Evolutionary conservation across 257 asterid genomes (phyloP).

Genomic region (Fraxinus pennsylvanica): DNA sequence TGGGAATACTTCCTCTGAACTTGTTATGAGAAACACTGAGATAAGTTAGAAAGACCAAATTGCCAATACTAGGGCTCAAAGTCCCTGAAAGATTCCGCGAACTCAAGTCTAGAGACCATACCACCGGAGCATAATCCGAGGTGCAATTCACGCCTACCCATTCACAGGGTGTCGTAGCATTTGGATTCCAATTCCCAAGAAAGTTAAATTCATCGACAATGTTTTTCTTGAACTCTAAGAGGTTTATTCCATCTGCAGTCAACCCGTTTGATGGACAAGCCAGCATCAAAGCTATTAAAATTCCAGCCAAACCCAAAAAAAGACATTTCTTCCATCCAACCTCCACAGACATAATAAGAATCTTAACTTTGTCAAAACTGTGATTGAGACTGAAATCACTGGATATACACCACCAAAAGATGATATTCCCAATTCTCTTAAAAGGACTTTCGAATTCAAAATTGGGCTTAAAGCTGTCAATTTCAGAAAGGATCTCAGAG

Average conservation of each 20-base stretch:
- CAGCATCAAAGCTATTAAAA: conserved; percentile 36
- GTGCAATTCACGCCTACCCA: conserved; percentile 87
- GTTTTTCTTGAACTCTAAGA: conserved; percentile 64
- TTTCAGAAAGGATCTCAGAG: conserved; percentile 23
- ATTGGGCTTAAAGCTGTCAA: conserved; percentile 24
- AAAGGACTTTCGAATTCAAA: conserved; percentile 3
- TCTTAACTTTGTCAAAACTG: conserved; percentile 25
- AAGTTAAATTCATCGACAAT: conserved; percentile 45
- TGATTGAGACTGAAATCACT: conserved; percentile 14
- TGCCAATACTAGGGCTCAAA: conserved; percentile 55
- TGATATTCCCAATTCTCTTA: conserved; percentile 21
- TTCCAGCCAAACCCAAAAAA: conserved; percentile 38
- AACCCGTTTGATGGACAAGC: conserved; percentile 49
- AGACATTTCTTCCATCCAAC: conserved; percentile 41
- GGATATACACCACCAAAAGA: conserved; percentile 14
- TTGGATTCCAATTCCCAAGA: conserved; percentile 68
- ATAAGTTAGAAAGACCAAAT: conserved; percentile 44
- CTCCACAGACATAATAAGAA: conserved; percentile 48
- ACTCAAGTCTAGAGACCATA: conserved; percentile 63
- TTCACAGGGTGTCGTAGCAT: conserved; percentile 66
- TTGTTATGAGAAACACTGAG: conserved; percentile 67
- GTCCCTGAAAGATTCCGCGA: conserved; percentile 69
- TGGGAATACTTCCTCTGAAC: conserved; percentile 64
- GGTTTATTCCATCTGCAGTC: conserved; percentile 64
- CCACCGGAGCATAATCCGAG: conserved; percentile 42